Evolutionary conservation across 2,329 filamentous ascomycete genomes (phyloP).

Genomic region (Cercospora janseana): DNA sequence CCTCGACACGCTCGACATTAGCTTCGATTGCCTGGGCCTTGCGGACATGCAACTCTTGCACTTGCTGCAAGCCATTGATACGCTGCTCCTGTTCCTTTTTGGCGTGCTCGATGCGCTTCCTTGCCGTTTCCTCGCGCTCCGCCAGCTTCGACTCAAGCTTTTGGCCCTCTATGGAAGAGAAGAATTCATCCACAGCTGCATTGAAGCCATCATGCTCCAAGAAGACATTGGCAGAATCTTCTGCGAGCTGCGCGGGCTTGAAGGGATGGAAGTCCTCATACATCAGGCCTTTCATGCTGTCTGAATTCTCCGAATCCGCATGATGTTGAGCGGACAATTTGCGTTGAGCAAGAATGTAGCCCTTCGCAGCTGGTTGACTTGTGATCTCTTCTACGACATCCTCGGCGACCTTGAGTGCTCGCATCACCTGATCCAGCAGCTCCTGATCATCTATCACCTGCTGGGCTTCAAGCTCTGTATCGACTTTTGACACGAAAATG

Average conservation of each 20-base stretch:
- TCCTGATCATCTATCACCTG: constrained; percentile 66
- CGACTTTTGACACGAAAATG: constrained; percentile 67
- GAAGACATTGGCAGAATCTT: constrained; percentile 63
- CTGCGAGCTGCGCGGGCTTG: constrained; percentile 73
- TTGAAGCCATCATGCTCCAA: constrained; percentile 84
- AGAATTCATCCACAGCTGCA: constrained; percentile 92
- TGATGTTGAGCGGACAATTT: constrained; percentile 25
- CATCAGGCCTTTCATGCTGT: constrained; percentile 53
- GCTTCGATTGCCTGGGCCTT: constrained; percentile 90
- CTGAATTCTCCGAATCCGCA: constrained; percentile 39
- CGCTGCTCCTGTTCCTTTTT: constrained; percentile 79
- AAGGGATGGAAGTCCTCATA: constrained; percentile 98
- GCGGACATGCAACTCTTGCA: constrained; percentile 76
- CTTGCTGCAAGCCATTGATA: constrained; percentile 76
- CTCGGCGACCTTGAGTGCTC: constrained; percentile 67
- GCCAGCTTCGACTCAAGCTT: constrained; percentile 79
- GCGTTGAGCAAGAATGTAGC: constrained; percentile 81
- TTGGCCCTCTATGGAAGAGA: constrained; percentile 92
- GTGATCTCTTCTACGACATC: constrained; percentile 68
- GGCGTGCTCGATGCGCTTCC: constrained; percentile 81
- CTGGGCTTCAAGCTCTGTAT: constrained; percentile 64
- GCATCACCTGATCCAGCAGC: constrained; percentile 65
- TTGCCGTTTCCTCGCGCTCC: constrained; percentile 78
- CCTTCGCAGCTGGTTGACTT: constrained; percentile 63
- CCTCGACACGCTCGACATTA: constrained; percentile 86